phyloP scores from a whole-genome alignment of 2,329 filamentous ascomycete genomes.

The Stagonosporopsis rhizophila region DNA sequence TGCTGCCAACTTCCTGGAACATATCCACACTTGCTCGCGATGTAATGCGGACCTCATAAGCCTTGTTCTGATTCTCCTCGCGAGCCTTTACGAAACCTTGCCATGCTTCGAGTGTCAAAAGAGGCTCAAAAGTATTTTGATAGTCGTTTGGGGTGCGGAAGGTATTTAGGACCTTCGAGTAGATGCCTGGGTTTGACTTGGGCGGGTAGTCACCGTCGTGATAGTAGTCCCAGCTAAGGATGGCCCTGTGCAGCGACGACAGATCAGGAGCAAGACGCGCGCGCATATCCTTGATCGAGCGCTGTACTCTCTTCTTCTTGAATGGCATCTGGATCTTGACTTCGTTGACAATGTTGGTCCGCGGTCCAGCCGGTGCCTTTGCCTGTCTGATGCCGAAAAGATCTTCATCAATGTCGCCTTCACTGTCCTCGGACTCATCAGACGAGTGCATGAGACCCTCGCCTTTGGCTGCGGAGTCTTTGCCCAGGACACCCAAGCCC shows the following conservation, averaged over 20 bases:
- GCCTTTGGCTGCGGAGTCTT: conserved; percentile 76
- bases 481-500: conserved; percentile 75
- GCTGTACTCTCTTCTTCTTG: conserved; percentile 80
- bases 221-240: conserved; percentile 95
- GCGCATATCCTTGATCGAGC: conserved; percentile 91
- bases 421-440: conserved; percentile 69
- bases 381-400: conserved; percentile 67
- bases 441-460: conserved; percentile 90
- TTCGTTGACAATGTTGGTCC: conserved; percentile 48
- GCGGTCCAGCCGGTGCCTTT: conserved; percentile 50
- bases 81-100: conserved; percentile 89
- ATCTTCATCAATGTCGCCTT: conserved; percentile 67
- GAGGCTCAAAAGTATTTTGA: conserved; percentile 86
- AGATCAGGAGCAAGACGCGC: conserved; percentile 91
- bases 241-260: conserved; percentile 80
- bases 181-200: conserved; percentile 70
- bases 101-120: conserved; percentile 94
- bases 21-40: conserved; percentile 90
- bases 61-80: conserved; percentile 80
- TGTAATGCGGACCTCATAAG: conserved; percentile 86
- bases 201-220: conserved; percentile 87
- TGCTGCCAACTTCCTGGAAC: conserved; percentile 89
- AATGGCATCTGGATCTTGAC: conserved; percentile 68
- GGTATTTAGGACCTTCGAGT: conserved; percentile 76
- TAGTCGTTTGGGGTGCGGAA: conserved; percentile 82